Conservation (phyloP, 106 monocot genomes). For the Triglochin maritima region DNA sequence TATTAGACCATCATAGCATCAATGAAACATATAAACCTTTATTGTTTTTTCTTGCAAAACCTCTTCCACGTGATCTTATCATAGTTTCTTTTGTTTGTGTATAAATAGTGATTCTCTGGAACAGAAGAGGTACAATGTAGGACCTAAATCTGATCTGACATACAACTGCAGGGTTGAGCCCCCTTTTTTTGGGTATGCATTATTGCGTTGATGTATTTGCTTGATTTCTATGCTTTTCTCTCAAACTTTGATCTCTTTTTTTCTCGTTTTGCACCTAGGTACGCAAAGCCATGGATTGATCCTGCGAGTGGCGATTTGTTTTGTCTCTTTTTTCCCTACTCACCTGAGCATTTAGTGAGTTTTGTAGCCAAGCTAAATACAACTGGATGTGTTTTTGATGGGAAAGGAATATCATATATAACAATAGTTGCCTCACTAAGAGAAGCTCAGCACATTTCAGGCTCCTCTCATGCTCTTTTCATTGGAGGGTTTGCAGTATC, state of each 20-base stretch:
- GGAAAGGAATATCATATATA: constrained; percentile 33
- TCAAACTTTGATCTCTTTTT: background rate
- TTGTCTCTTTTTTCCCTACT: constrained; percentile 80
- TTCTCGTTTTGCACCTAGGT: constrained; percentile 32
- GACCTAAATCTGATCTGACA: constrained; percentile 21
- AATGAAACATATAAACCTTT: too few species aligned
- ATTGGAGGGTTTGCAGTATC: constrained; percentile 71
- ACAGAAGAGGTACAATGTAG: constrained; percentile 16
- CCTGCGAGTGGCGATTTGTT: constrained; percentile 30
- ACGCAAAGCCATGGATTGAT: constrained; percentile 69
- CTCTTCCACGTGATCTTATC: background rate
- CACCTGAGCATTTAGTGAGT: constrained; percentile 52
- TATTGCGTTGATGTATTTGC: background rate
- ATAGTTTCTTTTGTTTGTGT: constrained; percentile 11
- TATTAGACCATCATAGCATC: too few species aligned
- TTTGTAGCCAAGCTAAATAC: constrained; percentile 29
- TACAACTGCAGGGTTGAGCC: constrained; percentile 76
- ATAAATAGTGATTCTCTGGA: constrained; percentile 30
- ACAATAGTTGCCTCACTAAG: constrained; percentile 47
- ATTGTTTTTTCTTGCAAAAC: background rate
- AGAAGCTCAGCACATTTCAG: constrained; percentile 49
- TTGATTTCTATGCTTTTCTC: background rate
- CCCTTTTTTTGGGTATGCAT: constrained; percentile 68
- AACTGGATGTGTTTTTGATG: constrained; percentile 8
- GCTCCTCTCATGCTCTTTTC: constrained; percentile 45